Base-by-base conservation (phyloP, 2,329 filamentous ascomycete genomes). In the Rosellinia necatrix region DNA sequence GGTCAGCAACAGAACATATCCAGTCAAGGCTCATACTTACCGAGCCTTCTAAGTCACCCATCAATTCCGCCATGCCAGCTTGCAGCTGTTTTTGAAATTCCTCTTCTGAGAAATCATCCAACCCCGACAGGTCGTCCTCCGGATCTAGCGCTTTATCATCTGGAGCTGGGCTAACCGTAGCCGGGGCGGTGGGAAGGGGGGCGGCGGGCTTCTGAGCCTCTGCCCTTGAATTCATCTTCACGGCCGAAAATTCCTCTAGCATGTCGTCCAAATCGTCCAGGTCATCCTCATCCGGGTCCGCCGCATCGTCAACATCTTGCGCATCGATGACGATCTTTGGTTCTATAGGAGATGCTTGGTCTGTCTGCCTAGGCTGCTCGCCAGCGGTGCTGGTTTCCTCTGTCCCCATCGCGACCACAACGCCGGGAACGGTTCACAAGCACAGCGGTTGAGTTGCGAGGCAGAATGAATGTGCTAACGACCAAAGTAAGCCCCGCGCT, bases 211-310 rank as follows among this genome's bases (percentile, higher is more conserved):
- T 56, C 53, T 52, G 50, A 65, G 52, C 58, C 72, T 67, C 19
- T 72, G 68, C 21, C 70, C 78, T 81, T 65, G 74, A 69, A 63
- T 83, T 76, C 56, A 86, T 66, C 63, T 87, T 85, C 48, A 81
- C 79, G 24, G 88, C 76, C 37, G 88, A 87, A 75, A 99, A 99
- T 62, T 97, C 90, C 70, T 97, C 91, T 22, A 99, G 86, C 74
- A 97, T 89, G 66, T 97, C 93, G 74, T 99, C 94, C 40, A 99
- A 78, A 68, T 97, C 94, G 68, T 97, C 90, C 17, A 94, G 77
- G 65, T 94, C 90, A 73, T 94, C 94, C 74, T 96, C 92, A 63
- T 97, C 93, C 6, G 92, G 93, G 68, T 97, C 93, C 17, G 92
- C 88, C 13, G 89, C 86, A 64, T 89, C 82, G 19, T 81, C 83